Base-by-base conservation (phyloP, 2,329 filamentous ascomycete genomes). In the Grosmannia clavigera region DNA sequence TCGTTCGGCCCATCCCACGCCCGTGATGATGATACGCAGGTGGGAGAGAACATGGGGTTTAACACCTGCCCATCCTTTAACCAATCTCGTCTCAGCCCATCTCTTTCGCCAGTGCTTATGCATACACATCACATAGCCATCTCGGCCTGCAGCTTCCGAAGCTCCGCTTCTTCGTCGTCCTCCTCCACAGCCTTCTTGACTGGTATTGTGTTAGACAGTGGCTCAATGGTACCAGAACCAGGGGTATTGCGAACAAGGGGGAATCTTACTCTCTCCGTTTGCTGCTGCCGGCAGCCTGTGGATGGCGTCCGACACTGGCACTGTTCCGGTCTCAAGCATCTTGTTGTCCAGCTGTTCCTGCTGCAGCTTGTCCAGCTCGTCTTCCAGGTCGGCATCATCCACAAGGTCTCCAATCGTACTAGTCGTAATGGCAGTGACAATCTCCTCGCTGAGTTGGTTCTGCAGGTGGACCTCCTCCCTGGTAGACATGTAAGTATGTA, bases 161-260 rank as follows among this genome's bases (percentile, higher is more conserved):
- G 78, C 76, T 97, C 92, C 68, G 87, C 92, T 73, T 97, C 92
- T 71, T 97, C 94, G 80, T 97, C 92, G 72, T 96, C 90, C 70
- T 88, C 85, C 66, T 73, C 74, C 19, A 71, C 71, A 22, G 74
- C 69, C 65, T 76, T 73, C 76, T 79, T 78, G 72, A 78, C 77
- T 81, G 62, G 16, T 16, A 14, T 33, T 54, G 25, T 22, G 64
- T 70, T 64, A 70, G 67, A 27, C 10, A n/a, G 19, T 9, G 4
- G 14, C 7, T 46, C 19, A 3, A n/a, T 19, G 14, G 9, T 46
- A 46, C 43, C 19, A 19, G 9, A 19, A 43, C 40, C 40, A 43
- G 43, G 43, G 43, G 43, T 3, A 46, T 38, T 16, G 33, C 22
- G 11, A 56, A 40, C 29, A 3, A 51, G 50, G 22, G 29, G 9